These are phyloP conservation scores for Debaryomyces fabryi DNA, from an alignment of 1,139 yeast species.

Conservation along the genomic window DNA sequence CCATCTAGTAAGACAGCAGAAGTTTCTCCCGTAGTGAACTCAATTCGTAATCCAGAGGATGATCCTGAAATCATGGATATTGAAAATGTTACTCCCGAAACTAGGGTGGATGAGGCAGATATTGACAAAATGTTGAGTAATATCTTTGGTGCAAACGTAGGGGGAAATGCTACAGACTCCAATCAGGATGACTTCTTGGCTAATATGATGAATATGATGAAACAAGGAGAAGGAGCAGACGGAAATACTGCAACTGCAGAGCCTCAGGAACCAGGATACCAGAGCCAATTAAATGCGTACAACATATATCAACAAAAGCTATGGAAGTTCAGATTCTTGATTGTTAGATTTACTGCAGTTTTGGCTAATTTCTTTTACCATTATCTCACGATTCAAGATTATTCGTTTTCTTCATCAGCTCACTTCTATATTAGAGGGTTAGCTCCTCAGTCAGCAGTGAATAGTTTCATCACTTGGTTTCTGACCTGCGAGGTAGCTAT, in stretches of 20 bases:
- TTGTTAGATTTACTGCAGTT: slow-evolving; percentile 31
- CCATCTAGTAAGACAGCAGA: not conserved
- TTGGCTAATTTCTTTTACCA: slow-evolving; percentile 41
- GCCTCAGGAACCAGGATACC: slow-evolving; percentile 29
- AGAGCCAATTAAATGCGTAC: slow-evolving; percentile 33
- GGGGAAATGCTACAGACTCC: slow-evolving; percentile 16
- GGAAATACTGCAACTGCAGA: slow-evolving; percentile 8
- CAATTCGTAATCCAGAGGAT: slow-evolving; percentile 20
- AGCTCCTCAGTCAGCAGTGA: slow-evolving; percentile 17
- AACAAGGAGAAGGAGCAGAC: slow-evolving; percentile 4
- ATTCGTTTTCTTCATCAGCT: slow-evolving; percentile 34
- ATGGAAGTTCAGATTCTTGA: slow-evolving; percentile 37
- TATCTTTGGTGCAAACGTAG: slow-evolving; percentile 27
- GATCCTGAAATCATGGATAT: slow-evolving; percentile 42
- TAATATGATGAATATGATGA: slow-evolving; percentile 10
- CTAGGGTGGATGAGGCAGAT: slow-evolving; percentile 18
- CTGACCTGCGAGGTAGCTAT: slow-evolving; percentile 37
- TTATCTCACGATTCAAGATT: slow-evolving; percentile 20
- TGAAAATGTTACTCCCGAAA: slow-evolving; percentile 19
- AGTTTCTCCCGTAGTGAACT: not conserved
- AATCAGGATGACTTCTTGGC: slow-evolving; percentile 8
- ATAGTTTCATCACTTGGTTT: slow-evolving; percentile 33
- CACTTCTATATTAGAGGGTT: slow-evolving; percentile 31
- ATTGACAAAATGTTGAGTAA: slow-evolving; percentile 41
- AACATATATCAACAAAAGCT: slow-evolving; percentile 35